These are phyloP conservation scores for Zygosaccharomyces bisporus DNA, from an alignment of 805 yeast species.

Conservation along the genomic window DNA sequence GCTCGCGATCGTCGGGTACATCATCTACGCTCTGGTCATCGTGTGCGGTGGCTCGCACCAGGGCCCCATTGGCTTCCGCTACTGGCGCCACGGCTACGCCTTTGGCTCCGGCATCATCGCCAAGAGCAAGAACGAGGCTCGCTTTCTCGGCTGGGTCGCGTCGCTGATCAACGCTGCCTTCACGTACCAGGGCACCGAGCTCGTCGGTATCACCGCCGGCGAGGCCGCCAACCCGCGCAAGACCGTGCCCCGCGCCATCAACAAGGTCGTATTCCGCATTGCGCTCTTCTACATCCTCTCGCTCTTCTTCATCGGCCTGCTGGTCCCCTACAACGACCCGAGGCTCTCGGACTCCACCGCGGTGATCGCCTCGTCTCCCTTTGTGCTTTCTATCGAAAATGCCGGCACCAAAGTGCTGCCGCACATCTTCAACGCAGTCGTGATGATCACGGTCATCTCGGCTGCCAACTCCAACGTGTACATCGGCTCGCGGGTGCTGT, in stretches of 20 bases:
- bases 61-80: conserved; percentile 60
- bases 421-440: conserved; percentile 67
- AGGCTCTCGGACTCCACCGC: conserved; percentile 36
- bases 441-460: conserved; percentile 60
- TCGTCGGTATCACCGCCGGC: conserved; percentile 57
- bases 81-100: conserved; percentile 66
- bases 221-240: conserved; percentile 64
- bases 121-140: conserved; percentile 39
- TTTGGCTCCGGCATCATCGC: conserved; percentile 57
- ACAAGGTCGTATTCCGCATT: conserved; percentile 61
- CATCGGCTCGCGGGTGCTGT: conserved; percentile 66
- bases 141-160: conserved; percentile 53
- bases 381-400: conserved; percentile 60
- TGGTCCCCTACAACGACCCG: conserved; percentile 61
- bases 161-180: conserved; percentile 54
- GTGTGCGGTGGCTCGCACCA: conserved; percentile 54
- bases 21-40: conserved; percentile 50
- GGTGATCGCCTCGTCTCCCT: conserved; percentile 57
- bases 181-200: conserved; percentile 58
- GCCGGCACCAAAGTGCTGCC: conserved; percentile 67
- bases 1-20: conserved; percentile 51
- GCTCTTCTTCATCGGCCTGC: conserved; percentile 59
- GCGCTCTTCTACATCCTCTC: conserved; percentile 57
- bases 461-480: conserved; percentile 78
- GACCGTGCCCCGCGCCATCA: conserved; percentile 64